Evolutionary conservation across 2,329 filamentous ascomycete genomes (phyloP).

Genomic region (Trichoderma polysporum): DNA sequence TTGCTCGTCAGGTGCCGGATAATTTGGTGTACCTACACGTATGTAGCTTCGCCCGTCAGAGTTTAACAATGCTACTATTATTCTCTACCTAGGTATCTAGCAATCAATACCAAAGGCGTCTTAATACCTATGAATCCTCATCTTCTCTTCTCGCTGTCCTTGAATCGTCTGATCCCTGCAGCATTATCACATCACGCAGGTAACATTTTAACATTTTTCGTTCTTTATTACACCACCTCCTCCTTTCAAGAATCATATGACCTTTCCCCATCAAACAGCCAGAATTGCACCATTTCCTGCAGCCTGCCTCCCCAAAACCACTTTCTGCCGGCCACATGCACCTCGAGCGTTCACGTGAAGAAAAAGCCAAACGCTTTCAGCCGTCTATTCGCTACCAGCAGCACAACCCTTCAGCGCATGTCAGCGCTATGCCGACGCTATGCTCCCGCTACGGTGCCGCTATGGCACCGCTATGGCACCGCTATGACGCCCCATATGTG

Average conservation of each 20-base stretch:
- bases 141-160: background rate
- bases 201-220: background rate
- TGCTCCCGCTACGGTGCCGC: background rate
- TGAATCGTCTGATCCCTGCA: background rate
- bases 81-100: background rate
- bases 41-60: no score
- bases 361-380: background rate
- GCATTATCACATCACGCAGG: background rate
- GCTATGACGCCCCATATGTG: background rate
- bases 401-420: background rate
- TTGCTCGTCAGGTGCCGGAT: background rate
- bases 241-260: background rate
- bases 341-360: background rate
- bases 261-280: no score
- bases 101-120: no score
- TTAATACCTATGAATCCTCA: background rate
- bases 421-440: background rate
- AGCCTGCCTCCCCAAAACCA: background rate
- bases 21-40: background rate
- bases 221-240: background rate
- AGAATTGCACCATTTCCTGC: background rate
- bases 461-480: background rate
- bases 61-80: no score
- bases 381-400: background rate
- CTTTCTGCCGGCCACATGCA: background rate